Evolutionary conservation across 1,139 yeast species (phyloP).

Genomic region (Protomyces macrosporus): DNA sequence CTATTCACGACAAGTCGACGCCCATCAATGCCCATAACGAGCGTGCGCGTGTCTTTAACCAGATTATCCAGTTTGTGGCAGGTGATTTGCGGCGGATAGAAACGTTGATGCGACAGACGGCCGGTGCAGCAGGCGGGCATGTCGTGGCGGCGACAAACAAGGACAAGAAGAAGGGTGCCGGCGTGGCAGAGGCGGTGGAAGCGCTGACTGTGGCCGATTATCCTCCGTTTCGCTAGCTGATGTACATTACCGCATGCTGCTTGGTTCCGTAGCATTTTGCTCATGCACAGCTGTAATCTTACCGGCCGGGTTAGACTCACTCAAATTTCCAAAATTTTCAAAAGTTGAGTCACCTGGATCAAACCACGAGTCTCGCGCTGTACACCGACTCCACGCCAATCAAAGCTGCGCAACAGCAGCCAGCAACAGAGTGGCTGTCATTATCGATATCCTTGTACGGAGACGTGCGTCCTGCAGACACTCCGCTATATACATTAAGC

Average conservation of each 20-base stretch:
- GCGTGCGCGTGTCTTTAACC: constrained; percentile 21
- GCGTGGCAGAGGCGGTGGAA: constrained; percentile 19
- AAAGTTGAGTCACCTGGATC: too few relatives aligned
- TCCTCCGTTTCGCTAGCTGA: constrained; percentile 2
- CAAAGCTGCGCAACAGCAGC: too few relatives aligned
- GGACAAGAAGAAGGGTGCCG: constrained; percentile 6
- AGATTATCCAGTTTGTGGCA: constrained; percentile 6
- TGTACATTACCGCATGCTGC: not conserved
- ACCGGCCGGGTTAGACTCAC: too few relatives aligned
- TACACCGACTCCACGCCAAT: too few relatives aligned
- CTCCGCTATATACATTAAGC: too few relatives aligned
- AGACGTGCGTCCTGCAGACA: too few relatives aligned
- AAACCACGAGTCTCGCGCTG: too few relatives aligned
- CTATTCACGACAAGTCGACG: constrained; percentile 22
- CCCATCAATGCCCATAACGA: constrained; percentile 18
- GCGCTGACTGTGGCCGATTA: constrained; percentile 7
- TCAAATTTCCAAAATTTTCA: too few relatives aligned
- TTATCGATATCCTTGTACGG: too few relatives aligned
- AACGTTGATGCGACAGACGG: not conserved
- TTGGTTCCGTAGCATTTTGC: too few relatives aligned
- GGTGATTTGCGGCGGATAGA: constrained; percentile 12
- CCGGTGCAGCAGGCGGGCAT: not conserved
- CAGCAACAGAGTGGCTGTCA: too few relatives aligned
- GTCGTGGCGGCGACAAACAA: not conserved
- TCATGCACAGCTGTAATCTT: too few relatives aligned